Evolutionary conservation across 805 yeast genomes (phyloP).

Genomic region (Brettanomyces naardenensis): DNA sequence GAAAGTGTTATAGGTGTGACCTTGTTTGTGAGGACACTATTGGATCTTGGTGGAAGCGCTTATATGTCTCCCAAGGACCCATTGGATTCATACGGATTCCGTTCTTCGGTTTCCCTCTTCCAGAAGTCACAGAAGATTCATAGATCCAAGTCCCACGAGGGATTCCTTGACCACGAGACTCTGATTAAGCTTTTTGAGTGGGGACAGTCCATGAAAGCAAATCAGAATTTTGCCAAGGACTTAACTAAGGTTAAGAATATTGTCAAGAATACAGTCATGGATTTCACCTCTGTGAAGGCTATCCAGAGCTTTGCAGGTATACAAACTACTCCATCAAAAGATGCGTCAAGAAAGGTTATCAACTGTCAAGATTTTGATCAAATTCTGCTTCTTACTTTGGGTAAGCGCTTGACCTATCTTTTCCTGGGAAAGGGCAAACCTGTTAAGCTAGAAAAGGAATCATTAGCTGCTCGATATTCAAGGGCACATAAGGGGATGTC

Average conservation of each 20-base stretch:
- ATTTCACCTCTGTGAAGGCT: conserved; percentile 29
- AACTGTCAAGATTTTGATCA: conserved; percentile 23
- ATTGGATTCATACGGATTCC: conserved; percentile 63
- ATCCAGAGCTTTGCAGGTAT: conserved; percentile 19
- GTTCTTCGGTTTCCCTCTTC: conserved; percentile 61
- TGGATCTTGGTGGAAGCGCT: conserved; percentile 44
- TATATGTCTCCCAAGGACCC: conserved; percentile 73
- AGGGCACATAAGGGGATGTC: not conserved
- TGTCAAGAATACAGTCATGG: conserved; percentile 29
- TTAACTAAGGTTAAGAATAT: conserved; percentile 26
- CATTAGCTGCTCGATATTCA: conserved; percentile 7
- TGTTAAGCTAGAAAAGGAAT: conserved; percentile 22
- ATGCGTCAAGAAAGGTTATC: conserved; percentile 12
- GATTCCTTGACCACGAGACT: conserved; percentile 19
- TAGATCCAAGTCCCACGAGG: conserved; percentile 6
- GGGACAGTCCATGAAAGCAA: conserved; percentile 22
- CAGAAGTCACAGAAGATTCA: conserved; percentile 42
- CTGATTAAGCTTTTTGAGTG: conserved; percentile 16
- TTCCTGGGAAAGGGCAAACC: conserved; percentile 46
- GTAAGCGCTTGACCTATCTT: conserved; percentile 29
- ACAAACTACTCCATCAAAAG: conserved; percentile 16
- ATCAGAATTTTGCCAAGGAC: conserved; percentile 28
- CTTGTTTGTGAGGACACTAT: conserved; percentile 53
- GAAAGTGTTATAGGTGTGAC: conserved; percentile 77
- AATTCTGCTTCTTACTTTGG: conserved; percentile 18